Base-by-base conservation (phyloP, 2,329 filamentous ascomycete species). In the Mycosphaerelloides madeirae region DNA sequence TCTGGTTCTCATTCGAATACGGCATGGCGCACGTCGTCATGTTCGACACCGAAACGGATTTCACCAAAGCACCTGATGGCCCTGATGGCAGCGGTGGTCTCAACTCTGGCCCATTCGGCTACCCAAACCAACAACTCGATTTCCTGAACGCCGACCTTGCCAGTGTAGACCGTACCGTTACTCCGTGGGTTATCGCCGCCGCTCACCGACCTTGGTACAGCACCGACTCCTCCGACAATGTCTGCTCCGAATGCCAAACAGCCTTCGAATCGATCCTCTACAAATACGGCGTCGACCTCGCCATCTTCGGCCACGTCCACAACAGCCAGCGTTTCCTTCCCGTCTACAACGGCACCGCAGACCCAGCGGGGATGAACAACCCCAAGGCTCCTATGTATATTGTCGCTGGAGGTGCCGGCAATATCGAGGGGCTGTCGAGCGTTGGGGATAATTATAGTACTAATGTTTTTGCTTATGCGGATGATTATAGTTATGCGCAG, bases 1-100 rank as follows among this genome's bases (percentile, higher is more conserved):
- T 79, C 55, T 80, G 77, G 77, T 80, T 77, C 64, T 77, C 73
- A 0, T 80, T 79, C 55, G 77, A 80, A 48, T 78, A 80, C 58
- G 77, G 77, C 47, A 75, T 78, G 72, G 68, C 65, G 1, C 77
- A 80, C 57, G 60, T 77, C 41, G 64, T 71, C 29, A 75, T 77
- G 73, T 68, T 79, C 48, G 65, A 80, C 64, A 79, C 76, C 0
- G 76, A 79, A 53, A 80, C 77, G 2, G 76, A 80, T 60, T 78
- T 80, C 49, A 53, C 67, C 3, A 43, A 68, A 34, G 76, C 75
- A 0, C 76, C 76, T 0, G 73, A 76, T 41, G 64, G 60, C 0
- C 57, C 58, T 0, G 67, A 58, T 5, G 72, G 72, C 1, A 69
- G 67, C 0, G 67, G 70, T 0, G 50, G 63, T 7, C 57, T 78